phyloP scores from a whole-genome alignment of 495 filamentous ascomycete species.

The Lasiosphaeria hispida region DNA sequence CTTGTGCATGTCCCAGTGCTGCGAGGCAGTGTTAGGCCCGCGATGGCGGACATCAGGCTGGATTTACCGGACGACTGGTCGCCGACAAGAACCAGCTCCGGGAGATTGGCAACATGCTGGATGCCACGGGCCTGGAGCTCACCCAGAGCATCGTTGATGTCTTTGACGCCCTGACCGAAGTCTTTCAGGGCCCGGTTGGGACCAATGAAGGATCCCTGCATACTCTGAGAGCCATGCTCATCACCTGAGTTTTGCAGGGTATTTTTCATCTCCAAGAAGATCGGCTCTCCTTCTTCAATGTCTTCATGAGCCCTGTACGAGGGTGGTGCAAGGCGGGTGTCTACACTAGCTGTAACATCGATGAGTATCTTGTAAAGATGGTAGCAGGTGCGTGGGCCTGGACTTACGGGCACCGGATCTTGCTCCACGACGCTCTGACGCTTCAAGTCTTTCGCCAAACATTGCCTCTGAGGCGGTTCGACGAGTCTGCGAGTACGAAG shows the following conservation, averaged over 20 bases:
- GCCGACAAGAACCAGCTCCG: conserved; percentile 75
- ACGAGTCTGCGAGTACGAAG: not conserved
- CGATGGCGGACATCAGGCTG: conserved; percentile 75
- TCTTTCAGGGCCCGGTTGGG: conserved; percentile 36
- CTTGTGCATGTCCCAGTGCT: conserved; percentile 69
- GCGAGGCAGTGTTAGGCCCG: conserved; percentile 72
- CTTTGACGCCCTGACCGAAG: conserved; percentile 44
- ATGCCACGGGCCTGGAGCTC: conserved; percentile 47
- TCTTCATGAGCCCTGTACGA: conserved; percentile 3
- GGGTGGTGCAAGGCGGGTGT: conserved; percentile 14
- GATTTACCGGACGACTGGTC: conserved; percentile 81
- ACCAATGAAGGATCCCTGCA: conserved; percentile 32
- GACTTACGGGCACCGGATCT: conserved; percentile 31
- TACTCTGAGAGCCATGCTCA: conserved; percentile 4
- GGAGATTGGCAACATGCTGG: conserved; percentile 58
- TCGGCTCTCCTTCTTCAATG: conserved; percentile 12
- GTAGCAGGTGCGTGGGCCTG: not conserved
- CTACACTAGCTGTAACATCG: conserved; percentile 23
- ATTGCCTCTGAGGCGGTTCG: not conserved
- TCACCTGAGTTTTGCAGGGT: not conserved
- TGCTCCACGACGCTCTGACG: not conserved
- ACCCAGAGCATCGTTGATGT: conserved; percentile 47
- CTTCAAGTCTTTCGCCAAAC: not conserved
- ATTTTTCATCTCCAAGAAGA: conserved; percentile 23
- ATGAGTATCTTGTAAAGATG: conserved; percentile 1